These are phyloP conservation scores for Mrakia gelida DNA, from an alignment of 768 basidiomycete species.

Conservation along the genomic window DNA sequence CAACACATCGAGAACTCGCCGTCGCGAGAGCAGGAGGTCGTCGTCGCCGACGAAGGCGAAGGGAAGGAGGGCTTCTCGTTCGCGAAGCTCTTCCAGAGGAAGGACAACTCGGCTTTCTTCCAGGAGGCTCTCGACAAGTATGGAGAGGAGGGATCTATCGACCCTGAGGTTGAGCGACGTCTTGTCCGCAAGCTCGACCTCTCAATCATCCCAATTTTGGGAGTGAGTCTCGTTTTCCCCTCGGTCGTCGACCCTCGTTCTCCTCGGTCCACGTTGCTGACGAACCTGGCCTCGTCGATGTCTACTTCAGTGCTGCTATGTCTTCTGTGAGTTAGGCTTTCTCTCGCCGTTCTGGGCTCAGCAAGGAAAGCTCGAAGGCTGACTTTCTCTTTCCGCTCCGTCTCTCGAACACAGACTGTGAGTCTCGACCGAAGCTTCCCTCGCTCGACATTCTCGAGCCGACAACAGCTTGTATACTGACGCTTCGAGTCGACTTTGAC, in stretches of 20 bases:
- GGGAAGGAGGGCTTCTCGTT: constrained; percentile 13
- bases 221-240: constrained; percentile 38
- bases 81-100: neutral
- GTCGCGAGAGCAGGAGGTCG: neutral
- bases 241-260: neutral
- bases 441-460: no score
- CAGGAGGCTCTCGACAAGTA: constrained; percentile 30
- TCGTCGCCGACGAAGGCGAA: neutral
- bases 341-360: no score
- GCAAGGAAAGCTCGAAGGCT: no score
- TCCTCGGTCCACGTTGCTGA: neutral
- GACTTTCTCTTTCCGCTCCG: no score
- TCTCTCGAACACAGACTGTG: no score
- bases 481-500: no score
- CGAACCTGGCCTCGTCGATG: neutral
- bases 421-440: no score
- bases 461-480: no score
- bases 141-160: constrained; percentile 18
- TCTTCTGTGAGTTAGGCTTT: neutral
- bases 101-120: constrained; percentile 14
- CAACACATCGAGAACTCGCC: neutral
- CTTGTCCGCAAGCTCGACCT: constrained; percentile 38
- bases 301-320: neutral
- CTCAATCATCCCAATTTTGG: constrained; percentile 38
- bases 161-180: constrained; percentile 4